A percentile compares a stretch with the other conserved stretches of the same genome.
Evolutionary conservation across 768 basidiomycete species (phyloP).

Genomic region (Lentinula sp.): DNA sequence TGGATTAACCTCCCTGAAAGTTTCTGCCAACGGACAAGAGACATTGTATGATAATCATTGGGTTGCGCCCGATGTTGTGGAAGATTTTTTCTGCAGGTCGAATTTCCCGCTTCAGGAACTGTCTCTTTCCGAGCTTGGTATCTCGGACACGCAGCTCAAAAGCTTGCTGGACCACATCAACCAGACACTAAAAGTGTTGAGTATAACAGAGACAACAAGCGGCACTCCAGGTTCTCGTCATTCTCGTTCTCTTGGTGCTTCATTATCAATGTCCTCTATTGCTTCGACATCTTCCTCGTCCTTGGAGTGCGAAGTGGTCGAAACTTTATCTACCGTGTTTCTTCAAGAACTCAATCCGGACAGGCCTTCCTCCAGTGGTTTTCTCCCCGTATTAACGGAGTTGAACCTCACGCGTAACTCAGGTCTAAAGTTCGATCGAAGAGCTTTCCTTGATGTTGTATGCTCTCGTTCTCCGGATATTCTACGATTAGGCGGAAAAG

Average conservation of each 20-base stretch:
- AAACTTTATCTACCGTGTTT: background rate
- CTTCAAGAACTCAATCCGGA: background rate
- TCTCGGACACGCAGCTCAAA: background rate
- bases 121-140: background rate
- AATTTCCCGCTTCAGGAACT: background rate
- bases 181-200: background rate
- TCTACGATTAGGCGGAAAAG: background rate
- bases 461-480: background rate
- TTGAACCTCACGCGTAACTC: background rate
- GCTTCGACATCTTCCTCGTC: background rate
- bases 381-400: background rate
- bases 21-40: background rate
- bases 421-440: background rate
- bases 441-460: background rate
- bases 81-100: background rate
- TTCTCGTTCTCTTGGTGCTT: too few species aligned
- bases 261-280: too few species aligned
- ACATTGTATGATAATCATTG: background rate
- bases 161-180: background rate
- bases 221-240: background rate
- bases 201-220: background rate
- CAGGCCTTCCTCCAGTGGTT: background rate
- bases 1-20: background rate
- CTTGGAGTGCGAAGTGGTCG: background rate
- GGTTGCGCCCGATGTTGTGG: background rate